Percentiles rank a stretch among this genome's conserved stretches.
phyloP scores from a whole-genome alignment of 176 grass and related monocot genomes.

The Aegilops sharonensis region DNA sequence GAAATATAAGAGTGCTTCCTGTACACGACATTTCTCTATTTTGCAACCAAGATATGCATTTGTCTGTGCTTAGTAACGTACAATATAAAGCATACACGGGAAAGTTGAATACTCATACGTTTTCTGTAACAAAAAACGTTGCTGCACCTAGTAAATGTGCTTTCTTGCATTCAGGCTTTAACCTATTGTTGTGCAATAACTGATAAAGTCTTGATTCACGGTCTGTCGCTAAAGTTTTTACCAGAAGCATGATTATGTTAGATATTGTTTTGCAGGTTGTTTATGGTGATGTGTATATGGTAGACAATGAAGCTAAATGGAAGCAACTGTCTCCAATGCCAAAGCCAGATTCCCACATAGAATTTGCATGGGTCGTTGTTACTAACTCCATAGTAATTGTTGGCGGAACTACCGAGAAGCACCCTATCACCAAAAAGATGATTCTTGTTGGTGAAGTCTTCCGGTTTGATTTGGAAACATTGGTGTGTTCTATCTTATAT shows the following conservation, averaged over 20 bases:
- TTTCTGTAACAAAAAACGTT: neutral
- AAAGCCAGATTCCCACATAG: conserved; percentile 85
- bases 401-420: conserved; percentile 81
- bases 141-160: neutral
- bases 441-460: conserved; percentile 90
- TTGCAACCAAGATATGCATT: neutral
- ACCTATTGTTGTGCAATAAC: neutral
- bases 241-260: neutral
- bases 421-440: conserved; percentile 92
- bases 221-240: neutral
- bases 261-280: conserved; percentile 52
- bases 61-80: neutral
- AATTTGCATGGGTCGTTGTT: conserved; percentile 77
- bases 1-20: neutral
- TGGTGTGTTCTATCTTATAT: conserved; percentile 35
- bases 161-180: neutral
- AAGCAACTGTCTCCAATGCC: conserved; percentile 71
- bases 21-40: neutral
- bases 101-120: neutral
- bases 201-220: neutral
- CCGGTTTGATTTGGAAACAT: conserved; percentile 60
- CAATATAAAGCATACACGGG: neutral
- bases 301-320: conserved; percentile 59
- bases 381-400: conserved; percentile 77
- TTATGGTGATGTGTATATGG: conserved; percentile 79